Percentiles rank a stretch among this genome's conserved stretches.
phyloP scores from a whole-genome alignment of 2,329 filamentous ascomycete genomes.

The Magnaporthiopsis incrustans region DNA sequence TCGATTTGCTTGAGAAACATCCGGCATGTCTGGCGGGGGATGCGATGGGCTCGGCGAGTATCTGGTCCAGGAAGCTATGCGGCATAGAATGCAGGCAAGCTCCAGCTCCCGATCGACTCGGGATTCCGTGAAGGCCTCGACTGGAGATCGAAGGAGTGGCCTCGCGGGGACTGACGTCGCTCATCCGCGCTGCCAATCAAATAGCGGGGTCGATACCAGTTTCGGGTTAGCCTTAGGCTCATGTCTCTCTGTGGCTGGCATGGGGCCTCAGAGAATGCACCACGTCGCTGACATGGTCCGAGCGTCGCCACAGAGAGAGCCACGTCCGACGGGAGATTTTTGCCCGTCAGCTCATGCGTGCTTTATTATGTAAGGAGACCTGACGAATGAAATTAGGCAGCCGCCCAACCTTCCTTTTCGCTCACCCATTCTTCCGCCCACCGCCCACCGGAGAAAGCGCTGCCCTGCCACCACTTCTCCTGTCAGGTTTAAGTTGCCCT shows the following conservation, averaged over 20 bases:
- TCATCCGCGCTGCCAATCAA: background rate
- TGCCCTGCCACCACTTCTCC: background rate
- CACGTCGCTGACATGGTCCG: background rate
- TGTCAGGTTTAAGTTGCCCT: background rate
- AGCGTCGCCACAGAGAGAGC: background rate
- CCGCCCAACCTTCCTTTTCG: background rate
- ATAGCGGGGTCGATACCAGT: background rate
- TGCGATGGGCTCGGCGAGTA: background rate
- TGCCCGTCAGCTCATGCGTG: background rate
- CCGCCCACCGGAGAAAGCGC: background rate
- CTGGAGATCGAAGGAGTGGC: background rate
- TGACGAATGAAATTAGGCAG: background rate
- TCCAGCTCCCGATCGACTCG: background rate
- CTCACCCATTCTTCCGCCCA: background rate
- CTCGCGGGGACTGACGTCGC: background rate
- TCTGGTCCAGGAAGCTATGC: background rate
- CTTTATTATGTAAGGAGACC: background rate
- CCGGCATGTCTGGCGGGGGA: constrained; percentile 43
- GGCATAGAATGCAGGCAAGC: too few relatives aligned
- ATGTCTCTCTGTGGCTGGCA: background rate
- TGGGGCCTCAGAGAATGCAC: background rate
- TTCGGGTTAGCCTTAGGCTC: background rate
- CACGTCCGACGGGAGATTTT: background rate
- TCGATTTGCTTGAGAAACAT: constrained; percentile 98
- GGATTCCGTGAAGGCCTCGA: background rate